Percentiles rank a stretch among this genome's conserved stretches.
phyloP scores from a whole-genome alignment of 345 rosid species.

The Brassica incana region DNA sequence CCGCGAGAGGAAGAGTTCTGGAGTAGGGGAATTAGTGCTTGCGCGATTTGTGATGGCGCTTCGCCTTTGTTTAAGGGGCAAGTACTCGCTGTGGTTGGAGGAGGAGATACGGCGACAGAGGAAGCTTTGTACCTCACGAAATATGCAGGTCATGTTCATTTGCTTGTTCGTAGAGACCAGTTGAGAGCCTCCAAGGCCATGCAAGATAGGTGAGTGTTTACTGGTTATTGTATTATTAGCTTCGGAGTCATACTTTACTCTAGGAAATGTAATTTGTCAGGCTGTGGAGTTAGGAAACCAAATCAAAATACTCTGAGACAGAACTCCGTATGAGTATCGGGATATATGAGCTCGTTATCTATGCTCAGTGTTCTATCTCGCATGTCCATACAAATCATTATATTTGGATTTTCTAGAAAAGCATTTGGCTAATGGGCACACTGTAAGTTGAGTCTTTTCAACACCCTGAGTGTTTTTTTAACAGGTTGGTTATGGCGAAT shows the following conservation, averaged over 20 bases:
- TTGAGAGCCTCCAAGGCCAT: constrained; percentile 94
- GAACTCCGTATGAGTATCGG: too few species aligned
- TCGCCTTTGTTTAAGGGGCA: constrained; percentile 94
- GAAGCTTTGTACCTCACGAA: constrained; percentile 94
- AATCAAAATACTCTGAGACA: too few species aligned
- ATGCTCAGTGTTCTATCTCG: too few species aligned
- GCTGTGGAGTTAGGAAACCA: constrained; percentile 6
- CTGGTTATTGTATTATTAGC: not conserved
- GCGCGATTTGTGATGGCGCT: constrained; percentile 99
- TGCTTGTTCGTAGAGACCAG: constrained; percentile 86
- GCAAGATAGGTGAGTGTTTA: constrained; percentile 87
- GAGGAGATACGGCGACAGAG: constrained; percentile 98
- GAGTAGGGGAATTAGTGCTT: constrained; percentile 99
- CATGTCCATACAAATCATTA: too few species aligned
- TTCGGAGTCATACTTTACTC: not conserved
- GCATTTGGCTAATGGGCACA: constrained; percentile 65
- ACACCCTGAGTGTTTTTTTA: constrained; percentile 99
- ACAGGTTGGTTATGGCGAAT: constrained; percentile 99
- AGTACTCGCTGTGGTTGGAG: constrained; percentile 96
- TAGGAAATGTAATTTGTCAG: constrained; percentile 9
- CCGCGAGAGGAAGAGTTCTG: constrained; percentile 97
- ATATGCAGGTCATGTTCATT: constrained; percentile 96
- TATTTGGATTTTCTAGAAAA: too few species aligned
- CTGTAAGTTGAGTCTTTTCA: constrained; percentile 85
- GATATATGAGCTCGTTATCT: too few species aligned